Base-by-base conservation (phyloP, 2,329 filamentous ascomycete genomes). In the Microsporum canis region DNA sequence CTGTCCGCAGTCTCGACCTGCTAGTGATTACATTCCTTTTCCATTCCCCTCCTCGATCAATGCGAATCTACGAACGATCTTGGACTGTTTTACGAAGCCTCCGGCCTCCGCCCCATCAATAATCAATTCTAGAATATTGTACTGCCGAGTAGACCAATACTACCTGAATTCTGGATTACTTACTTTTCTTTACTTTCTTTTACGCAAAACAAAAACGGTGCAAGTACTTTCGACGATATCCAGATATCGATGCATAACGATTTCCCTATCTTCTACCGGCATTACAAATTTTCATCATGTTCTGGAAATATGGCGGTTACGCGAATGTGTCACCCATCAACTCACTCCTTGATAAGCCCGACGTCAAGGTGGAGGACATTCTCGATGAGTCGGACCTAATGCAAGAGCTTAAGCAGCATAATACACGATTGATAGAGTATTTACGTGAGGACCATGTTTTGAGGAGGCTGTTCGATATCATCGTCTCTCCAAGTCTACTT, bases 271-370 rank as follows among this genome's bases (percentile, higher is more conserved):
- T 41, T 43, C 8, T 43, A 41, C 56, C 56, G 56, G 33, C 36
- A 41, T 31, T 29, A 43, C 39, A 43, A 34, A 23, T 17, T 38
- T 53, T 71, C 86, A 92, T 76, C 80, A 99, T 99, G 94, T 99
- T 99, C 78, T 99, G 94, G 94, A 88, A 92, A 78, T 99, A 97
- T 82, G 92, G 94, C 82, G 91, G 91, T 72, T 97, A 97, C 82
- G 89, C 91, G 81, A 95, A 90, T 82, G 88, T 96, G 77, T 96
- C 92, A 70, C 88, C 91, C 72, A 90, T 99, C 76, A 94, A 97
- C 77, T 91, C 87, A 68, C 89, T 99, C 71, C 90, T 99, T 74
- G 94, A 99, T 74, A 96, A 96, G 77, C 86, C 84, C 68, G 89
- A 96, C 77, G 91, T 96, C 73, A 91, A 89, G 59, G 87, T 97